Conservation (phyloP, 208 protist genomes). For the Leishmania martiniquensis region DNA sequence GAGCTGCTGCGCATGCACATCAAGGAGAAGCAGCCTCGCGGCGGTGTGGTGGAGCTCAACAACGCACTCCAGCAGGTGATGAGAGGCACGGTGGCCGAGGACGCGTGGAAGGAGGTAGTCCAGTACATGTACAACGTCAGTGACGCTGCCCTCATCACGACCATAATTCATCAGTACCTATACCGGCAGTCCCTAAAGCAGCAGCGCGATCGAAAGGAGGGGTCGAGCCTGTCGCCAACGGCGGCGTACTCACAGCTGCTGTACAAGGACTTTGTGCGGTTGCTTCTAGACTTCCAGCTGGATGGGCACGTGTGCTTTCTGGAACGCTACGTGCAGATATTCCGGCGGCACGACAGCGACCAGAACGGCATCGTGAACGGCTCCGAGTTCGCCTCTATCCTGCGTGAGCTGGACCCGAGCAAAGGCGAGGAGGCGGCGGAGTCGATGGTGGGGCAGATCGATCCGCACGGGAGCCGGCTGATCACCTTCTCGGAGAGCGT, state of each 20-base stretch:
- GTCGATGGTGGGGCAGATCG: conserved; percentile 59
- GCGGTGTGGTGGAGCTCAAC: conserved; percentile 58
- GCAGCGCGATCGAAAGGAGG: conserved; percentile 23
- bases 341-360: conserved; percentile 72
- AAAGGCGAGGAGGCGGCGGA: conserved; percentile 64
- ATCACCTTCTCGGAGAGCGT: conserved; percentile 88
- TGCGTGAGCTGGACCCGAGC: conserved; percentile 49
- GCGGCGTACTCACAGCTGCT: conserved; percentile 41
- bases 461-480: conserved; percentile 73
- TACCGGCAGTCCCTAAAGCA: conserved; percentile 37
- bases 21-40: conserved; percentile 50
- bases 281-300: conserved; percentile 92
- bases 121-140: conserved; percentile 91
- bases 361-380: conserved; percentile 82
- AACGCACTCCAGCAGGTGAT: conserved; percentile 54
- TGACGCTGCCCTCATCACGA: conserved; percentile 68
- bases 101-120: conserved; percentile 85
- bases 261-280: conserved; percentile 71
- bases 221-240: conserved; percentile 9
- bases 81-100: conserved; percentile 53
- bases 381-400: conserved; percentile 62
- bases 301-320: conserved; percentile 91
- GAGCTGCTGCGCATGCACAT: conserved; percentile 81
- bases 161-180: conserved; percentile 56
- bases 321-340: conserved; percentile 69